Percentiles rank a stretch among this genome's conserved stretches.
These are phyloP conservation scores for Oenanthe sinensis DNA, from an alignment of 129 eudicot species.

Conservation along the genomic window DNA sequence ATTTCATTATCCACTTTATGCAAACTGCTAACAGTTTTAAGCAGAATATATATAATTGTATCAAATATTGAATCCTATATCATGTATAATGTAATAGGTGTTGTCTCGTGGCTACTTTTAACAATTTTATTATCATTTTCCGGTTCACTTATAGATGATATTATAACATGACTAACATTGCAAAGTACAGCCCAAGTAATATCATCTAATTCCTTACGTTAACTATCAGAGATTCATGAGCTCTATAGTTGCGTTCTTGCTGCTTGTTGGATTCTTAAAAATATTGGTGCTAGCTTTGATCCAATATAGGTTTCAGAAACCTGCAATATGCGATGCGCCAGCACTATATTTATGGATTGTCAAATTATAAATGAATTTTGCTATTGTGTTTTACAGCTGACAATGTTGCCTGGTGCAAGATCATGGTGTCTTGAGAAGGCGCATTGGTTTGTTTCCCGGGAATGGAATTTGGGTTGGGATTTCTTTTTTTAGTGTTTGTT, in stretches of 20 bases:
- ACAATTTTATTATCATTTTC: background rate
- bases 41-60: background rate
- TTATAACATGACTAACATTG: background rate
- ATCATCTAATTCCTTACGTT: background rate
- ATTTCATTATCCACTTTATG: background rate
- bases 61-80: background rate
- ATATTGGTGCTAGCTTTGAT: conserved; percentile 19
- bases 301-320: conserved; percentile 14
- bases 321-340: conserved; percentile 20
- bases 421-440: conserved; percentile 81
- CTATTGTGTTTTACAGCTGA: conserved; percentile 82
- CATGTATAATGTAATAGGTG: background rate
- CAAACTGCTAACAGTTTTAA: background rate
- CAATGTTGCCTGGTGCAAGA: conserved; percentile 91
- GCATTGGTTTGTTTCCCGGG: conserved; percentile 43
- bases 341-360: conserved; percentile 34
- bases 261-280: background rate
- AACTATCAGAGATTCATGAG: background rate
- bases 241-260: background rate
- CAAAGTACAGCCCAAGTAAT: background rate
- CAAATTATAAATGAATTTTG: conserved; percentile 45
- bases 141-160: background rate
- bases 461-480: conserved; percentile 46
- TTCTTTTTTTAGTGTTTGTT: conserved; percentile 30
- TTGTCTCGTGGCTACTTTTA: background rate